Evolutionary conservation across 2,329 filamentous ascomycete species (phyloP), one percentile per base, ranked within the genome.

Genomic region (Beauveria sp.): DNA sequence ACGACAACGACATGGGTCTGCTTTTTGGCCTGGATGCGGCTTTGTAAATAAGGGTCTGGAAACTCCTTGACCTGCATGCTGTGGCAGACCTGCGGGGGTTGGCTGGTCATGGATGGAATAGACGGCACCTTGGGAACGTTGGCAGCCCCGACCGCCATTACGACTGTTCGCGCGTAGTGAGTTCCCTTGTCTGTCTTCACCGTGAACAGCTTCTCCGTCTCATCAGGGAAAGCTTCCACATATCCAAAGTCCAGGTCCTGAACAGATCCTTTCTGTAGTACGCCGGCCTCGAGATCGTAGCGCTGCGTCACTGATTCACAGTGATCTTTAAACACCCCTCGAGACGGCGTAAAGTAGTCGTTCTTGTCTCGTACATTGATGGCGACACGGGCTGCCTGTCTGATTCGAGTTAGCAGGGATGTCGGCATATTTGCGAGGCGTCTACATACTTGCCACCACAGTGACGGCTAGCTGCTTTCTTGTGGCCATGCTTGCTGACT

Each of bases 401-500:
- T 75, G 70, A 69, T 65, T 58, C 63, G 22, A 48, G 67, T 68
- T 22, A 70, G 65, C n/a, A 61, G 40, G 24, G 28, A 26, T 16
- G 7, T 14, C 2, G 51, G 6, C 9, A 20, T 43, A 5, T 28
- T 16, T 5, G 5, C 2, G 16, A 54, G 30, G 46, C 7, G 4
- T 9, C 3, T 3, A 67, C 72, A 73, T 63, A 79, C 78, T 77
- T 79, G 69, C 75, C 75, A 58, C 78, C 76, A 16, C 70, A 74
- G 12, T 66, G 65, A 4, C 68, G 63, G 43, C 68, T 65, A 63
- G 73, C 66, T 64, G 73, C 75, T 71, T 85, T 84, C 78, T 91
- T 91, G 76, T 87, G 88, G 62, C 84, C 81, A 71, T 93, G 88
- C 74, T 93, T 93, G 75, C 88, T 92, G 61, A 92, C 72, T 68